Conservation (phyloP, 345 rosid species). For the Populus davidiana region DNA sequence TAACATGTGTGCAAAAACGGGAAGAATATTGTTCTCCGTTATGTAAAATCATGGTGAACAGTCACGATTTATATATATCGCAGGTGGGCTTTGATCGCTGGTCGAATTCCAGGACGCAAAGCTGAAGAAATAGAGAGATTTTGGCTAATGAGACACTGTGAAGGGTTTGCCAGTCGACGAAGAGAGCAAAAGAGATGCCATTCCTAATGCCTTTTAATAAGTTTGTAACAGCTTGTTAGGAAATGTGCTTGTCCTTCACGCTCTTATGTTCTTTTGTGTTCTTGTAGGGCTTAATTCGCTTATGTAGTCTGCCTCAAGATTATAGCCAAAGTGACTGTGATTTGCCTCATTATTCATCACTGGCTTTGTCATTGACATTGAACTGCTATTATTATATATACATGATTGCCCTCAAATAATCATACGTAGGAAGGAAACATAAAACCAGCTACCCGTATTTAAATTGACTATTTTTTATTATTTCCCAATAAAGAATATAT, state of each 20-base stretch:
- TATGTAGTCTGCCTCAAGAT: background rate
- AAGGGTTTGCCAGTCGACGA: slow-evolving; percentile 34
- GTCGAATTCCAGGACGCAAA: slow-evolving; percentile 62
- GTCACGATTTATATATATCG: background rate
- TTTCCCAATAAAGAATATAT: too few species aligned
- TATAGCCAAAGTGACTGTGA: background rate
- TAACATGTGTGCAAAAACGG: background rate
- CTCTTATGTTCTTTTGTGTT: background rate
- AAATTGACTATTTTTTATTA: background rate
- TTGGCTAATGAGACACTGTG: slow-evolving; percentile 65
- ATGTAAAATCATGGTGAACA: background rate
- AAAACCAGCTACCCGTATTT: background rate
- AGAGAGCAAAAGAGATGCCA: background rate
- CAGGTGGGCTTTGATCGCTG: slow-evolving; percentile 80
- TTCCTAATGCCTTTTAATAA: background rate
- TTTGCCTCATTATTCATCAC: background rate
- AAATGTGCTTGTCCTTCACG: background rate
- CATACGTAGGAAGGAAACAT: background rate
- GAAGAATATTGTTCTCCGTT: background rate
- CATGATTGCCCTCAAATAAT: background rate
- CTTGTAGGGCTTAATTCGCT: background rate
- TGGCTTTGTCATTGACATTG: background rate
- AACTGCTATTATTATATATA: background rate
- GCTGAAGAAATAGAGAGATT: slow-evolving; percentile 74
- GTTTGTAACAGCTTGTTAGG: background rate